Base-by-base conservation (phyloP, 805 yeast genomes). In the Kodamaea restingae region DNA sequence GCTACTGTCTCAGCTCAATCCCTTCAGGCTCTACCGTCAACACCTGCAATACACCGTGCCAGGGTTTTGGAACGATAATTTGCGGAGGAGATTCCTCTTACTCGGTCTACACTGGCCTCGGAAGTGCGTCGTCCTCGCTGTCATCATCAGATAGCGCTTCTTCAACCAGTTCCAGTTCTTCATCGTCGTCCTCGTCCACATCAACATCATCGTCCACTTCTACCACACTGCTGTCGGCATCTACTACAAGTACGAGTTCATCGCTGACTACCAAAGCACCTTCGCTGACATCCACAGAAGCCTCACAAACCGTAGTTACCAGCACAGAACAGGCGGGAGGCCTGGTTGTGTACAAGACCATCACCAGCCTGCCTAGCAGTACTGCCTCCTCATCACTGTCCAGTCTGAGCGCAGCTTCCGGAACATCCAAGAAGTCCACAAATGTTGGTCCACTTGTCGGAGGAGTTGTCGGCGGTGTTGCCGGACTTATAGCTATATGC, bases 391-490 rank as follows among this genome's bases (percentile, higher is more conserved):
- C 43, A 9, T 6, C 7, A 11, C 21, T 32, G 21, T 24, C 32
- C 7, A n/a, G n/a, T n/a, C n/a, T n/a, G n/a, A n/a, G n/a, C n/a
- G n/a, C n/a, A n/a, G n/a, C n/a, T n/a, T n/a, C n/a, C n/a, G n/a
- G n/a, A n/a, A n/a, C n/a, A n/a, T n/a, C n/a, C n/a, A 40, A 38
- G 15, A 59, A 60, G 52, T 58, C 51, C 55, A 48, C 55, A 49
- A 55, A 61, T 35, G 51, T 56, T 7, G 72, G 65, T 18, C 67
- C 74, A 51, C 66, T 69, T 27, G 71, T 56, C 2, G 74, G 74
- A 11, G 73, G 73, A 7, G 73, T 67, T 1, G 71, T 67, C 2
- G 74, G 73, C 11, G 74, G 73, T 8, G 40, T 67, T 5, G 65
- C 56, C 1, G 73, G 57, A 1, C 29, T 60, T 3, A 50, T 50